These are phyloP conservation scores for Berberis vulgaris DNA, from an alignment of 164 flowering plant species.

Conservation along the genomic window DNA sequence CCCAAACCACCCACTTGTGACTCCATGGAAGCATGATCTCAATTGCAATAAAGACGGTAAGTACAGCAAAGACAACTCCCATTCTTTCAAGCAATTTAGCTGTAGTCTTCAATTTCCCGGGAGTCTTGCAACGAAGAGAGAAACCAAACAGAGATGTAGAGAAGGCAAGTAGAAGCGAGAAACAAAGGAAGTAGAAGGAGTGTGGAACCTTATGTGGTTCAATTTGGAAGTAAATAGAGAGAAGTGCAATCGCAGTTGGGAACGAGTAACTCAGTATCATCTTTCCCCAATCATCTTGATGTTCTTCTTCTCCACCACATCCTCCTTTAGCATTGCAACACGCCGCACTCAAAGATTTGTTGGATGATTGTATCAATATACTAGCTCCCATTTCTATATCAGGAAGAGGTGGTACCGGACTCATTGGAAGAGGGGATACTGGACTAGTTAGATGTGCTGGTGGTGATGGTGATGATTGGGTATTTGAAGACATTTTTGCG, in stretches of 20 bases:
- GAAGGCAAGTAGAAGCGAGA: neutral
- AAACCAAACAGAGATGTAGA: neutral
- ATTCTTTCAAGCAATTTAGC: neutral
- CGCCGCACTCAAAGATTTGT: too few species aligned
- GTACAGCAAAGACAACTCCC: neutral
- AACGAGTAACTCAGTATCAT: neutral
- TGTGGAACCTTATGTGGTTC: neutral
- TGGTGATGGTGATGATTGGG: too few species aligned
- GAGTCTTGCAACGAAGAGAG: neutral
- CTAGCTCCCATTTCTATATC: too few species aligned
- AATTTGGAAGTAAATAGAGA: neutral
- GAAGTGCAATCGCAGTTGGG: neutral
- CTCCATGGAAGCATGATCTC: neutral
- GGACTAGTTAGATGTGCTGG: too few species aligned
- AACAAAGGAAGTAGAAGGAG: neutral
- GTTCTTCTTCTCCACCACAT: too few species aligned
- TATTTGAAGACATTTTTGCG: too few species aligned
- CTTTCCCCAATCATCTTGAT: neutral
- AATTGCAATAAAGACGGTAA: neutral
- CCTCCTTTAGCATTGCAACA: too few species aligned
- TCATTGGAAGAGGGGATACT: too few species aligned
- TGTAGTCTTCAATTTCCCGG: neutral
- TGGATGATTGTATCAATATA: too few species aligned
- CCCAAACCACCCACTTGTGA: neutral
- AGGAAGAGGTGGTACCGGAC: too few species aligned